A percentile compares a stretch with the other conserved stretches of the same genome.
phyloP scores from a whole-genome alignment of 768 basidiomycete genomes.

The Boletus coccyginus region DNA sequence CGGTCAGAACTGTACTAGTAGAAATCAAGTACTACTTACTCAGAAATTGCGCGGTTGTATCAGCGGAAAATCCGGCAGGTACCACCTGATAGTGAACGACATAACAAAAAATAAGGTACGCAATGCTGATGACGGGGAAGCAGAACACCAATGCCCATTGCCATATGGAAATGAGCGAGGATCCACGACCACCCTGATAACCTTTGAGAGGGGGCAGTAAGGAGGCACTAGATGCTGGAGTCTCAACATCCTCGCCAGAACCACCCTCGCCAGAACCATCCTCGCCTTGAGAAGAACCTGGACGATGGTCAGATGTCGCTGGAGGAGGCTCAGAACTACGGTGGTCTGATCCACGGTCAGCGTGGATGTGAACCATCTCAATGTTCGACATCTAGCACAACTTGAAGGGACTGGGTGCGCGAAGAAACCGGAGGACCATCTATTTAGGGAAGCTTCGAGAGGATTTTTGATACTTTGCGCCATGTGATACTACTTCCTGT shows the following conservation, averaged over 20 bases:
- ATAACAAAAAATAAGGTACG: constrained; percentile 18
- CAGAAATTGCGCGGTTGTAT: constrained; percentile 3
- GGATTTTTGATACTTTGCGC: too few species aligned
- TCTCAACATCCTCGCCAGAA: not conserved
- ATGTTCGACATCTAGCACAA: too few species aligned
- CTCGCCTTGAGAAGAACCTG: not conserved
- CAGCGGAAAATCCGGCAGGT: not conserved
- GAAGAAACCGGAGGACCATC: too few species aligned
- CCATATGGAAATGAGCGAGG: not conserved
- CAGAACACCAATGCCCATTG: constrained; percentile 6
- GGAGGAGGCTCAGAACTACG: too few species aligned
- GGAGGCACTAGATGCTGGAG: not conserved
- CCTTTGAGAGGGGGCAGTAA: not conserved
- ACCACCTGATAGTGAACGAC: constrained; percentile 17
- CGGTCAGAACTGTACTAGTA: too few species aligned
- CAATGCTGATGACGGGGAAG: not conserved
- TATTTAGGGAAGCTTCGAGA: too few species aligned
- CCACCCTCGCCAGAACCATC: not conserved
- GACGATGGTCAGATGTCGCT: not conserved
- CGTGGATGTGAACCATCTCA: too few species aligned
- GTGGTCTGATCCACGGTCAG: too few species aligned
- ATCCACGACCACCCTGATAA: not conserved
- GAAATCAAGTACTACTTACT: not conserved
- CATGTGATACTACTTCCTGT: too few species aligned
- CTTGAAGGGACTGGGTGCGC: too few species aligned